A percentile compares a stretch with the other conserved stretches of the same genome.
These are phyloP conservation scores for Penicillium glabrum DNA, from an alignment of 2,329 filamentous ascomycete species.

Conservation along the genomic window DNA sequence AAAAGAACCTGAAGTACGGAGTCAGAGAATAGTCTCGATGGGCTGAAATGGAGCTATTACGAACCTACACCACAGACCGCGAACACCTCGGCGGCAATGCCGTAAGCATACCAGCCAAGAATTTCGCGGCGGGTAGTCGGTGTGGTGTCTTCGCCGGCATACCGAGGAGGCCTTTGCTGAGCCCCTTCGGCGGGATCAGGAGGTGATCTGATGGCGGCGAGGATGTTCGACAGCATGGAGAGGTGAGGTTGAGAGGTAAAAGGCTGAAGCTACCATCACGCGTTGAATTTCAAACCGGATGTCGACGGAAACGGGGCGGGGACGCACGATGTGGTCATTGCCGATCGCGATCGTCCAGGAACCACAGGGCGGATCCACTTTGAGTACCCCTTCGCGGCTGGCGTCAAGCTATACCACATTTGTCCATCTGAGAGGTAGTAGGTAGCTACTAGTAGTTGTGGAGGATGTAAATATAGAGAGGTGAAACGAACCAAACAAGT, in stretches of 20 bases:
- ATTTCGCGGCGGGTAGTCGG: constrained; percentile 80
- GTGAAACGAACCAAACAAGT: not conserved
- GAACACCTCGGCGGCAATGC: constrained; percentile 93
- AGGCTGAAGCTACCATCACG: not conserved
- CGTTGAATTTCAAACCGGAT: constrained; percentile 10
- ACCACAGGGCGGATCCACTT: constrained; percentile 6
- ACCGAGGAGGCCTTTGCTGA: constrained; percentile 51
- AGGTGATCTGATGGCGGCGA: constrained; percentile 14
- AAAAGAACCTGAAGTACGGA: constrained; percentile 66
- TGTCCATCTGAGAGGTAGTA: not conserved
- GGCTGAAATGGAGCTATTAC: constrained; percentile 5
- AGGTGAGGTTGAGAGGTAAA: not conserved
- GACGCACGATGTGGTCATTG: constrained; percentile 4
- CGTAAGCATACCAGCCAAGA: constrained; percentile 87
- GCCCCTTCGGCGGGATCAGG: constrained; percentile 17
- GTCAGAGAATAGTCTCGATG: not conserved
- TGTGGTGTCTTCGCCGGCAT: constrained; percentile 79
- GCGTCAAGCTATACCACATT: not conserved
- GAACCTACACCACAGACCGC: constrained; percentile 76
- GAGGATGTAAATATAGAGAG: not conserved
- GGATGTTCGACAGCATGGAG: constrained; percentile 21
- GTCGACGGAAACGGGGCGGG: constrained; percentile 15
- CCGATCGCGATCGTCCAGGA: constrained; percentile 2
- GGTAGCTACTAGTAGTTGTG: no score
- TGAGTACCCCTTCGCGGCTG: not conserved